A percentile compares a stretch with the other conserved stretches of the same genome.
These are phyloP conservation scores for Zea luxurians DNA, from an alignment of 176 grass and related monocot species.

Conservation along the genomic window DNA sequence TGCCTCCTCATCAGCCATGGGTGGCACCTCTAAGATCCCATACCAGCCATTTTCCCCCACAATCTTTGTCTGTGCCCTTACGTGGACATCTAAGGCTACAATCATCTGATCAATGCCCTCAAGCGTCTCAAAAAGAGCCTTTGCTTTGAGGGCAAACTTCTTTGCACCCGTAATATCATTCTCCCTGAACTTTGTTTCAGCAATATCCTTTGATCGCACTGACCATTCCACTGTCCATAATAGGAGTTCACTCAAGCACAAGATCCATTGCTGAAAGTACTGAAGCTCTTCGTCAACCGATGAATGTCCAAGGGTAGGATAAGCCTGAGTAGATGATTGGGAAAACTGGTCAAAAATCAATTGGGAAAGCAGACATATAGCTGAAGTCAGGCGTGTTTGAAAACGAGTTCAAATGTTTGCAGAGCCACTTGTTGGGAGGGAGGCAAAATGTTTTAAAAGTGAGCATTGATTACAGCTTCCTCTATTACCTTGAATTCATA, in stretches of 20 bases:
- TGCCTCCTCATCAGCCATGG: constrained; percentile 45
- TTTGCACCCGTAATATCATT: constrained; percentile 50
- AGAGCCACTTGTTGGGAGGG: not conserved
- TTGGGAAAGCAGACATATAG: not conserved
- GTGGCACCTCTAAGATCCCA: constrained; percentile 45
- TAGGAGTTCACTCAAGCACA: too few species aligned
- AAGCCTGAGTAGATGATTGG: constrained; percentile 34
- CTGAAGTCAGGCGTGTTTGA: not conserved
- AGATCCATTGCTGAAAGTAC: constrained; percentile 55
- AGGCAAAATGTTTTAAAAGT: not conserved
- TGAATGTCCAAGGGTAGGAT: constrained; percentile 56
- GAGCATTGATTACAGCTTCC: not conserved
- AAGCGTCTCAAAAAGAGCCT: constrained; percentile 50
- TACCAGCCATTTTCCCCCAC: constrained; percentile 62
- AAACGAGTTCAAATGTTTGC: not conserved
- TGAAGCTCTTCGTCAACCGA: constrained; percentile 56
- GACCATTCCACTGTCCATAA: too few species aligned
- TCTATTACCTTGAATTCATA: constrained; percentile 61
- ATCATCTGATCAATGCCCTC: constrained; percentile 70
- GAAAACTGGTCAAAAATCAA: too few species aligned
- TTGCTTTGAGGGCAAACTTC: constrained; percentile 68
- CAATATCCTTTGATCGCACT: constrained; percentile 55
- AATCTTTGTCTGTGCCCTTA: constrained; percentile 48
- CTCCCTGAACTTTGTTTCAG: constrained; percentile 62
- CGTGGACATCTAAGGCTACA: constrained; percentile 52